Base-by-base conservation (phyloP, 768 basidiomycete species). In the Pisolithus sp. region DNA sequence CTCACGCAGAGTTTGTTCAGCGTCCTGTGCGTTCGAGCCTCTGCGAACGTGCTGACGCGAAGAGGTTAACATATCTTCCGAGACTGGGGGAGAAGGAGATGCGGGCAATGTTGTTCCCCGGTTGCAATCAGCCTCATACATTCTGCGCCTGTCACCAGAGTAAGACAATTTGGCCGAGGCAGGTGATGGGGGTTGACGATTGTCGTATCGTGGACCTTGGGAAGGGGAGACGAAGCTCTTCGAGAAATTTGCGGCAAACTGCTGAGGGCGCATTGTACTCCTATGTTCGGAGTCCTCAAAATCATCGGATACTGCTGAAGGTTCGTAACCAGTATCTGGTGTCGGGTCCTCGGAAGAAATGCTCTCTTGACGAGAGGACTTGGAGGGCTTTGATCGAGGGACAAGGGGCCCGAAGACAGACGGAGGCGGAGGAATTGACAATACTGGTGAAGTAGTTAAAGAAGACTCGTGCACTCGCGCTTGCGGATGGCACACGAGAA, bases 401-500 rank as follows among this genome's bases (percentile, higher is more conserved):
- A 76, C 74, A 53, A 81, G 71, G 42, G 81, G 82, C 7, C 64
- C 68, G 46, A 72, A 72, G 24, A 68, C 60, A 23, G 79, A 74
- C 5, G 85, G 80, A 0, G 66, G 66, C 1, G 80, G 79, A 9
- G 77, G 75, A 4, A 79, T 73, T 17, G 77, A 72, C 64, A 70
- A 74, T 47, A 73, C 68, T 10, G 74, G 73, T 18, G 71, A 65
- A 36, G 67, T 63, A 23, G 72, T 59, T 54, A 73, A 62, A 43
- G 70, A 60, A 53, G 69, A 67, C 56, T 81, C 86, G 56, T 80
- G 84, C 48, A 82, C 85, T 42, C 71, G 68, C 20, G 77, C 83
- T 57, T 76, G 80, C 50, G 76, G 75, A 62, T 82, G 81, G 39
- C 83, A 83, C 24, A 93, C 83, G 51, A 93, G 76, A 55, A 96